phyloP scores from a whole-genome alignment of 2,329 filamentous ascomycete genomes.

The Leptographium wingfieldii region DNA sequence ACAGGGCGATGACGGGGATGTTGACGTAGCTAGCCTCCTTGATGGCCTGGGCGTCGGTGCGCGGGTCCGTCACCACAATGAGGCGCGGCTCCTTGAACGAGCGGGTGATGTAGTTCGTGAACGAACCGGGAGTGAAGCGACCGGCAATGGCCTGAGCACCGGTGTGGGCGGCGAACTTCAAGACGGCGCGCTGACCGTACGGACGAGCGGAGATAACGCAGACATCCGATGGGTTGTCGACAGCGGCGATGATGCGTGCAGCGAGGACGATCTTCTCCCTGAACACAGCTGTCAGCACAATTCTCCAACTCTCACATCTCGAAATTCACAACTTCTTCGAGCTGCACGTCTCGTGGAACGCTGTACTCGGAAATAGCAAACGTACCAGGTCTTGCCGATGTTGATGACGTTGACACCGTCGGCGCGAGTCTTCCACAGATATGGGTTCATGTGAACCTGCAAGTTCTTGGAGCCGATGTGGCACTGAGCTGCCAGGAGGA shows the following conservation, averaged over 20 bases:
- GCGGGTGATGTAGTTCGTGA: constrained; percentile 99
- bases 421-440: constrained; percentile 98
- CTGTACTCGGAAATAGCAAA: constrained; percentile 7
- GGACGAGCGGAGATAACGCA: constrained; percentile 99
- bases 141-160: constrained; percentile 96
- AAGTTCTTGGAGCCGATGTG: constrained; percentile 99
- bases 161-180: constrained; percentile 99
- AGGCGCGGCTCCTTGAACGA: constrained; percentile 99
- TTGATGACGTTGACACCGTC: constrained; percentile 99
- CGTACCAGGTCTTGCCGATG: constrained; percentile 99
- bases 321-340: not conserved
- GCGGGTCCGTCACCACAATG: constrained; percentile 98
- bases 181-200: constrained; percentile 97
- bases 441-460: constrained; percentile 84
- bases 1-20: constrained; percentile 98
- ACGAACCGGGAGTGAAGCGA: constrained; percentile 99
- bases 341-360: not conserved
- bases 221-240: constrained; percentile 99
- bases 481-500: constrained; percentile 91
- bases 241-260: constrained; percentile 94
- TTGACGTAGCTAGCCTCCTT: constrained; percentile 99
- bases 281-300: constrained; percentile 7
- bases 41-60: constrained; percentile 99
- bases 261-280: constrained; percentile 99
- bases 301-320: not conserved